Base-by-base conservation (phyloP, 2,329 filamentous ascomycete genomes). In the Penicillium sp. region DNA sequence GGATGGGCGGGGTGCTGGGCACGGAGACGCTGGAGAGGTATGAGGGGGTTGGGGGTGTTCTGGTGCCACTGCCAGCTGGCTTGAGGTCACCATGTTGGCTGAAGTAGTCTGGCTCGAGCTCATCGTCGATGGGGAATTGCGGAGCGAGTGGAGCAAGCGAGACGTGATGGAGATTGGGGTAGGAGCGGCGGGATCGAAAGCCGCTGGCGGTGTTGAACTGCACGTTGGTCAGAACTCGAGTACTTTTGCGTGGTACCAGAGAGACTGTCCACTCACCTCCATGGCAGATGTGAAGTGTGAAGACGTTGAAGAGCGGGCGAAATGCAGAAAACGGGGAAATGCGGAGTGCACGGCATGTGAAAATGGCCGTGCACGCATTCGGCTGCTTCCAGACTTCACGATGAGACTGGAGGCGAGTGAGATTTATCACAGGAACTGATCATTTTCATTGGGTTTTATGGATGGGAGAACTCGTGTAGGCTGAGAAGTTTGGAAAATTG, bases 141-240 rank as follows among this genome's bases (percentile, higher is more conserved):
- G 73, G 69, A 39, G 73, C 76, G 40, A 83, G 69, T 26, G 79
- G 79, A 52, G 78, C 76, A n/a, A 82, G 70, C 29, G 79, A 80
- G 45, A 81, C 71, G 54, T 79, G 73, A 51, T 76, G 67, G 36
- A 83, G 70, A 46, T 79, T 79, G 33, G 77, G 77, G 52, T 78
- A 76, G 34, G 78, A 81, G 41, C 79, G 77, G 33, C 74, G 73
- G 29, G 64, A 67, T 20, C 58, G 60, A 48, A 67, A 67, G 38
- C 56, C 53, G 37, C 50, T 45, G 20, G 52, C 50, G 16, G 57
- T 58, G 23, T 53, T 53, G 26, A 47, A 49, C 56, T 63, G 47
- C 13, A 19, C 14, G 2, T 41, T 16, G 14, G 21, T 25, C 16
- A 31, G 36, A 25, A 27, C 25, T 40, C 23, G 13, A 19, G 23